These are phyloP conservation scores for Phytophthora constricta DNA, from an alignment of 352 stramenopile genomes.

Conservation along the genomic window DNA sequence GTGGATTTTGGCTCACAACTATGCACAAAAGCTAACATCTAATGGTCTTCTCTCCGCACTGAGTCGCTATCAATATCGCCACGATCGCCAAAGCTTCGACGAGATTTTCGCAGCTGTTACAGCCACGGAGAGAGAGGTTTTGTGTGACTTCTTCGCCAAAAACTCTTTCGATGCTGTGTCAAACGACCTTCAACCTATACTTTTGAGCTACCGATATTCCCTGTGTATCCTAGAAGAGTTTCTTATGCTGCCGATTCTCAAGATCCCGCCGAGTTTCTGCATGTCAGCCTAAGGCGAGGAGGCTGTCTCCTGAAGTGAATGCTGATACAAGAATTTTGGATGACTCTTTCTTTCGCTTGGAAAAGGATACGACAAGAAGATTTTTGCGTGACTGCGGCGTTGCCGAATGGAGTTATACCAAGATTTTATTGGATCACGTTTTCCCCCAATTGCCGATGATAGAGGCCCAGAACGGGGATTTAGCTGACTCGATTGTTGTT, in stretches of 20 bases:
- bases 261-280: conserved; percentile 5
- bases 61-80: conserved; percentile 38
- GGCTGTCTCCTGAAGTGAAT: conserved; percentile 48
- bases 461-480: conserved; percentile 31
- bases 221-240: conserved; percentile 30
- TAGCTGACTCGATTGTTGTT: conserved; percentile 63
- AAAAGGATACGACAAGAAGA: conserved; percentile 41
- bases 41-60: conserved; percentile 52
- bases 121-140: conserved; percentile 29
- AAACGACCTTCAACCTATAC: conserved; percentile 41
- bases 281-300: conserved; percentile 42
- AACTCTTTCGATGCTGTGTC: conserved; percentile 45
- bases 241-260: not conserved
- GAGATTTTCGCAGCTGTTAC: conserved; percentile 43
- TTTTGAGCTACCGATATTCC: conserved; percentile 65
- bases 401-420: conserved; percentile 63
- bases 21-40: conserved; percentile 54
- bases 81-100: conserved; percentile 44
- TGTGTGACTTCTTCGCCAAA: conserved; percentile 54
- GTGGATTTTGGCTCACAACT: conserved; percentile 51
- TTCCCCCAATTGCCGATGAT: conserved; percentile 56
- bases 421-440: conserved; percentile 66
- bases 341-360: conserved; percentile 53
- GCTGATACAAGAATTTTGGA: conserved; percentile 56
- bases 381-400: conserved; percentile 60